Evolutionary conservation across 1,284 basidiomycete genomes (phyloP).

Genomic region (Singerocomus inundabilis): DNA sequence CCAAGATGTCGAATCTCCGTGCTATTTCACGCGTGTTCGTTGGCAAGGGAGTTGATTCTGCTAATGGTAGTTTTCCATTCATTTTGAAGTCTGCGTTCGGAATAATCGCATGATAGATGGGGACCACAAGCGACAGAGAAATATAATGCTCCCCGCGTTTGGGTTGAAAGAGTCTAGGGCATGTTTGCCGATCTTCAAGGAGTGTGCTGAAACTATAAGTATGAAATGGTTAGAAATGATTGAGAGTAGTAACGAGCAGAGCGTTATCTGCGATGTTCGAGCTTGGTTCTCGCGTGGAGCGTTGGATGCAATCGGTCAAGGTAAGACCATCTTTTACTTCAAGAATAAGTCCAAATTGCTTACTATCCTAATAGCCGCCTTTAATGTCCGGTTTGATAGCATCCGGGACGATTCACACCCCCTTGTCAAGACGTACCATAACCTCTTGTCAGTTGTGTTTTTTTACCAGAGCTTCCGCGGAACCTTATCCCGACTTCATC

Average conservation of each 20-base stretch:
- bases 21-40: conserved; percentile 30
- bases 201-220: conserved; percentile 24
- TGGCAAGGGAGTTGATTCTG: conserved; percentile 39
- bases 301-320: conserved; percentile 47
- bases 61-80: conserved; percentile 35
- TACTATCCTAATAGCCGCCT: conserved; percentile 35
- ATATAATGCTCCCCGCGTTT: conserved; percentile 45
- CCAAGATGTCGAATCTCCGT: conserved; percentile 35
- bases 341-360: background rate
- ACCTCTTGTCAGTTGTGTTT: conserved; percentile 32
- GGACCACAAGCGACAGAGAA: conserved; percentile 43
- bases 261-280: conserved; percentile 39
- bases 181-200: conserved; percentile 38
- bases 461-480: background rate
- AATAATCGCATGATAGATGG: conserved; percentile 33
- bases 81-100: background rate
- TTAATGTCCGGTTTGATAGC: conserved; percentile 40
- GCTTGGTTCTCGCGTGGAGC: conserved; percentile 40
- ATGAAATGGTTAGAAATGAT: conserved; percentile 44
- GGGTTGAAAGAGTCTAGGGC: conserved; percentile 37
- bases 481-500: background rate
- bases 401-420: conserved; percentile 38
- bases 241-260: conserved; percentile 21
- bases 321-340: conserved; percentile 23
- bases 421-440: conserved; percentile 35